Evolutionary conservation across 2,329 filamentous ascomycete genomes (phyloP).

Genomic region (Cadophora malorum): DNA sequence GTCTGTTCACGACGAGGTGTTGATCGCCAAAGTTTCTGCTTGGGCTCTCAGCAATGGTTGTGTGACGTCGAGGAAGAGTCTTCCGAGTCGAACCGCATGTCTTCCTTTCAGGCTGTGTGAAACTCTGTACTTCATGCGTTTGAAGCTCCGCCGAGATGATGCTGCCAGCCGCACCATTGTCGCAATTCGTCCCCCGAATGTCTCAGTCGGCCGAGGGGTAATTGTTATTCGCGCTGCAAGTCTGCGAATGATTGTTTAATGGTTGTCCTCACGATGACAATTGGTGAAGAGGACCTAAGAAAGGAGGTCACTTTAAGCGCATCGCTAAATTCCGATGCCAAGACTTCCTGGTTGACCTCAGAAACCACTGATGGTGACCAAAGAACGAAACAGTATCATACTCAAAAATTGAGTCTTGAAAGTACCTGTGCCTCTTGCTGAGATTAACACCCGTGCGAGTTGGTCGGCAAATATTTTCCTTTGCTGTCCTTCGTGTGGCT

Average conservation of each 20-base stretch:
- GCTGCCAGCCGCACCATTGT: constrained; percentile 14
- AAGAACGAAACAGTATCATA: neutral
- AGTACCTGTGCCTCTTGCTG: neutral
- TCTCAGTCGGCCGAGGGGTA: neutral
- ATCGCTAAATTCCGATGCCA: neutral
- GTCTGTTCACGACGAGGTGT: neutral
- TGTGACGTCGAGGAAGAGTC: constrained; percentile 6
- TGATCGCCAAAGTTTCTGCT: neutral
- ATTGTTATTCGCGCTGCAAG: neutral
- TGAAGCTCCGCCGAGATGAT: constrained; percentile 14
- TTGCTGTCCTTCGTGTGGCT: too few relatives aligned
- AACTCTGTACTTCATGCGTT: constrained; percentile 11
- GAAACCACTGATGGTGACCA: neutral
- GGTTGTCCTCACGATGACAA: neutral
- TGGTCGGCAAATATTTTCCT: too few relatives aligned
- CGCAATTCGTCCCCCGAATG: constrained; percentile 7
- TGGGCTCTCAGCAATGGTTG: neutral
- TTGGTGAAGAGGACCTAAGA: neutral
- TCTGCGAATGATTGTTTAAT: constrained; percentile 11
- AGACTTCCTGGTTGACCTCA: neutral
- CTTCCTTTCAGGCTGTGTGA: constrained; percentile 13
- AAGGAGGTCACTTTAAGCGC: neutral
- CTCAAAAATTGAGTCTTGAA: neutral
- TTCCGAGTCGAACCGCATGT: neutral
- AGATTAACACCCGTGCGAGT: too few relatives aligned